phyloP scores from a whole-genome alignment of 257 asterid species.

The Cruciata laevipes region DNA sequence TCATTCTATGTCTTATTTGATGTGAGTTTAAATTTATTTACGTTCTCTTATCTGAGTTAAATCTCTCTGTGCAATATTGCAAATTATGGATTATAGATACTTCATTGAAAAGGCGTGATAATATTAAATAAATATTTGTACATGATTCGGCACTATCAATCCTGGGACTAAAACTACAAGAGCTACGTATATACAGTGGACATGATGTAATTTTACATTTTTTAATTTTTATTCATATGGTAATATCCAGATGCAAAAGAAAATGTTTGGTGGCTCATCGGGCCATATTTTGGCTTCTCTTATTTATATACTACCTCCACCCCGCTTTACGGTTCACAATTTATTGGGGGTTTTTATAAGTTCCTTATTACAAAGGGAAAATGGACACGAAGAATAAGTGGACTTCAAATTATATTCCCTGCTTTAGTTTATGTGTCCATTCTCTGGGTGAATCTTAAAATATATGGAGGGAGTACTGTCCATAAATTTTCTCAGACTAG shows the following conservation, averaged over 20 bases:
- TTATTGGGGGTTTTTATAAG: background rate
- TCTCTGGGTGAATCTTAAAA: background rate
- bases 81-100: background rate
- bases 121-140: background rate
- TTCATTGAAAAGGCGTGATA: too few relatives aligned
- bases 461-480: background rate
- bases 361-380: background rate
- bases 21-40: background rate
- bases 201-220: too few relatives aligned
- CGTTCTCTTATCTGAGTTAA: background rate
- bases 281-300: background rate
- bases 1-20: background rate
- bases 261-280: background rate
- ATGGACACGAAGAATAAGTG: too few relatives aligned
- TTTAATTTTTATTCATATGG: background rate
- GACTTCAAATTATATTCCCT: background rate
- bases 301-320: background rate
- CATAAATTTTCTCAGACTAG: background rate
- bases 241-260: background rate
- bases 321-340: background rate
- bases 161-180: background rate
- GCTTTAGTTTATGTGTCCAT: background rate
- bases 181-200: background rate
- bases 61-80: background rate
- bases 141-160: background rate